These are phyloP conservation scores for Wickerhamomyces hampshirensis DNA, from an alignment of 805 yeast species.

Conservation along the genomic window DNA sequence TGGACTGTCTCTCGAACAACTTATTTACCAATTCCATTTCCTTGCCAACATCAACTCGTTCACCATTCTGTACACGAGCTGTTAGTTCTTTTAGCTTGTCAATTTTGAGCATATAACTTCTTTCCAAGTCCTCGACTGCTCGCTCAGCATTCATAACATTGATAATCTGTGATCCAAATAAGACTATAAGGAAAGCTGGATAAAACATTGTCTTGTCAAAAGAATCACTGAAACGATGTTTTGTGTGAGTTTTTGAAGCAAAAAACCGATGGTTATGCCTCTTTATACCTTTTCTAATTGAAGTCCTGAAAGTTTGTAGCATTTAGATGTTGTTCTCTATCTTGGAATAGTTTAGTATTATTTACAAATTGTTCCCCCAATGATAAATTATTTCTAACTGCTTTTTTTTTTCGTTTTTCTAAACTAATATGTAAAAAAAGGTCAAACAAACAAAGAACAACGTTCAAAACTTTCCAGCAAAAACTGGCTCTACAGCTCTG, in stretches of 20 bases:
- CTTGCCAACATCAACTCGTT: constrained; percentile 32
- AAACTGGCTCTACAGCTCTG: too few relatives aligned
- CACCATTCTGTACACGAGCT: constrained; percentile 32
- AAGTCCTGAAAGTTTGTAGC: too few relatives aligned
- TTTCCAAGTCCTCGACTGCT: constrained; percentile 34
- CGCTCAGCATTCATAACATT: constrained; percentile 40
- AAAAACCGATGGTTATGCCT: not conserved
- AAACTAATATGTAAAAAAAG: too few relatives aligned
- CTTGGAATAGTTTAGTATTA: too few relatives aligned
- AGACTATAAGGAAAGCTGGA: constrained; percentile 36
- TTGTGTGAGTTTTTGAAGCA: not conserved
- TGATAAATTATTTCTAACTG: too few relatives aligned
- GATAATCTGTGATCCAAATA: constrained; percentile 43
- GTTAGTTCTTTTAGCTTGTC: constrained; percentile 35
- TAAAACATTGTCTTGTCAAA: constrained; percentile 33
- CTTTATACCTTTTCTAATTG: too few relatives aligned
- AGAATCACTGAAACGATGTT: constrained; percentile 11
- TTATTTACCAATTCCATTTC: constrained; percentile 37
- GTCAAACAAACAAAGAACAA: too few relatives aligned
- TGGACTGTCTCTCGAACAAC: constrained; percentile 21
- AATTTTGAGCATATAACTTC: constrained; percentile 33
- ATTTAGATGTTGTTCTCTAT: too few relatives aligned
- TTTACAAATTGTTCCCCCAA: too few relatives aligned
- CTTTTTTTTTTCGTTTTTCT: too few relatives aligned
- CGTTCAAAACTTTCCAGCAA: too few relatives aligned